A percentile compares a stretch with the other conserved stretches of the same genome.
These are phyloP conservation scores for Hirschioporus abietinus DNA, from an alignment of 768 basidiomycete species.

Conservation along the genomic window DNA sequence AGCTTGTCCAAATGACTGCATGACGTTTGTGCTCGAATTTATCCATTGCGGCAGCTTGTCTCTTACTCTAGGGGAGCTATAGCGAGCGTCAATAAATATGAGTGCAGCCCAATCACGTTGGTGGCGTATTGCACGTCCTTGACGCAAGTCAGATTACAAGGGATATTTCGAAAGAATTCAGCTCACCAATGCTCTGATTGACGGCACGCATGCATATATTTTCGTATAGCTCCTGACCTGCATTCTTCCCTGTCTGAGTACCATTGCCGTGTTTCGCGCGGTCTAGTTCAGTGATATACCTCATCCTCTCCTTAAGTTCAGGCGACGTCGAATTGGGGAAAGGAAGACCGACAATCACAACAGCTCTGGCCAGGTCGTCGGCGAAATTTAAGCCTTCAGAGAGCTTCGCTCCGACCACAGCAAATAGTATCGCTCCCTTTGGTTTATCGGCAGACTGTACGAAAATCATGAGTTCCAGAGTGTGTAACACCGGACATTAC, in stretches of 20 bases:
- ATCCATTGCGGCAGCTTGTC: slow-evolving; percentile 92
- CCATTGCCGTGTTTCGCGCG: slow-evolving; percentile 23
- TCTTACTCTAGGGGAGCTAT: slow-evolving; percentile 60
- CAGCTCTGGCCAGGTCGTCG: slow-evolving; percentile 67
- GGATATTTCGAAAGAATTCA: neutral
- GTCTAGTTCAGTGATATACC: slow-evolving; percentile 64
- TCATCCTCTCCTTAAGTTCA: slow-evolving; percentile 88
- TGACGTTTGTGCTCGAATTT: slow-evolving; percentile 17
- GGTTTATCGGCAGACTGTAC: slow-evolving; percentile 12
- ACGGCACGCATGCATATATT: slow-evolving; percentile 92
- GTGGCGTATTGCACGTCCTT: slow-evolving; percentile 92
- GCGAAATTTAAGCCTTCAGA: slow-evolving; percentile 78
- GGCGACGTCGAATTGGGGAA: slow-evolving; percentile 90
- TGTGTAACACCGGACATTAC: neutral
- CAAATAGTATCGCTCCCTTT: slow-evolving; percentile 77
- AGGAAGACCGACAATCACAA: slow-evolving; percentile 85
- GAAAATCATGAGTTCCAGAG: neutral
- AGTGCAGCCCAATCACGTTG: slow-evolving; percentile 88
- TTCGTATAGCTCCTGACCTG: slow-evolving; percentile 81
- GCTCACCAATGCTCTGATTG: slow-evolving; percentile 92
- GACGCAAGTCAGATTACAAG: neutral
- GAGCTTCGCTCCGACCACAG: slow-evolving; percentile 96
- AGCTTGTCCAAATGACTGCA: neutral
- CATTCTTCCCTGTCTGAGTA: slow-evolving; percentile 44
- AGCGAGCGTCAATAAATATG: slow-evolving; percentile 82